phyloP scores from a whole-genome alignment of 305 asterid genomes.

The Euphrasia arctica region DNA sequence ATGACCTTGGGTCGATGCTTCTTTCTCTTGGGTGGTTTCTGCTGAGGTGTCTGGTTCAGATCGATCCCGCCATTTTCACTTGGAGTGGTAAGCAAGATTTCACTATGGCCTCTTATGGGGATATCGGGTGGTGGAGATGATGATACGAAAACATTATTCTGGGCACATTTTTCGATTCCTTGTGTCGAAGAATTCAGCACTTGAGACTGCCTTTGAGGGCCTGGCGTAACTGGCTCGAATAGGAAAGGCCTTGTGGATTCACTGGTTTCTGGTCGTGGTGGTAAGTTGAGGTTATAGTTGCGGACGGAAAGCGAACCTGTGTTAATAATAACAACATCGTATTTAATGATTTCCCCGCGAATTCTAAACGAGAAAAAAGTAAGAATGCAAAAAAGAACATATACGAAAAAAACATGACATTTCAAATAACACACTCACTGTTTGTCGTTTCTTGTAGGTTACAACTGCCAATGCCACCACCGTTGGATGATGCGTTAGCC shows the following conservation, averaged over 20 bases:
- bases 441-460: slow-evolving; percentile 34
- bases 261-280: slow-evolving; percentile 40
- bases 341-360: slow-evolving; percentile 18
- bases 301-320: slow-evolving; percentile 48
- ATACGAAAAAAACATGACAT: background rate
- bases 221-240: slow-evolving; percentile 60
- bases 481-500: too few relatives aligned
- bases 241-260: slow-evolving; percentile 38
- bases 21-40: slow-evolving; percentile 60
- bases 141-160: slow-evolving; percentile 28
- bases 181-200: slow-evolving; percentile 29
- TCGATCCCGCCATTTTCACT: slow-evolving; percentile 52
- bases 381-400: background rate
- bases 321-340: slow-evolving; percentile 27
- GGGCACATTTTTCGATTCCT: slow-evolving; percentile 36
- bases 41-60: slow-evolving; percentile 69
- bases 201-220: slow-evolving; percentile 42
- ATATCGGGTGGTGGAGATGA: slow-evolving; percentile 30
- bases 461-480: slow-evolving; percentile 35
- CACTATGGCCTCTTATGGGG: slow-evolving; percentile 32
- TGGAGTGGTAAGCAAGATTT: slow-evolving; percentile 29
- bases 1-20: slow-evolving; percentile 91
- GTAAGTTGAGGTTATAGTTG: slow-evolving; percentile 39
- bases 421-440: slow-evolving; percentile 38
- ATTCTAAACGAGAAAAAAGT: slow-evolving; percentile 12